phyloP scores from a whole-genome alignment of 202 grass and related monocot genomes.

The Eragrostis tef region DNA sequence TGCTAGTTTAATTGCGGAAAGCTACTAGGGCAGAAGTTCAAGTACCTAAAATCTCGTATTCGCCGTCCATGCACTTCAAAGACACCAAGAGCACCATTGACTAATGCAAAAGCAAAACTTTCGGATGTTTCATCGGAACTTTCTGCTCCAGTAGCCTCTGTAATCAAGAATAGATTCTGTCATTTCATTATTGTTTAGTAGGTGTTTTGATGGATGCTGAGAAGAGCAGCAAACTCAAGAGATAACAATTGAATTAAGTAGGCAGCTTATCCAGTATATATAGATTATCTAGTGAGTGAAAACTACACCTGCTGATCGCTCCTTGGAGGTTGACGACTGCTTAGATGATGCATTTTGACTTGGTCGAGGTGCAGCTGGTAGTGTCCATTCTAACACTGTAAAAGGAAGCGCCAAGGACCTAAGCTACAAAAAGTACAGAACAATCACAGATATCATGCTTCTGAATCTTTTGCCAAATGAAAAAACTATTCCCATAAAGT shows the following conservation, averaged over 20 bases:
- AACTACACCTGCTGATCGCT: conserved; percentile 62
- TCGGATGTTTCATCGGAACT: conserved; percentile 80
- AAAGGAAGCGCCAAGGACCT: conserved; percentile 99
- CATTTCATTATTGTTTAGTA: conserved; percentile 17
- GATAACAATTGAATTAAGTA: conserved; percentile 32
- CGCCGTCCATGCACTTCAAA: conserved; percentile 98
- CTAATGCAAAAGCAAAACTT: conserved; percentile 99
- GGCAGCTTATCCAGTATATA: conserved; percentile 29
- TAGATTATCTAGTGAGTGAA: conserved; percentile 42
- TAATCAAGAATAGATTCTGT: conserved; percentile 53
- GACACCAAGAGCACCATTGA: conserved; percentile 97
- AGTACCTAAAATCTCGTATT: conserved; percentile 97
- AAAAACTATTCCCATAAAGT: conserved; percentile 35
- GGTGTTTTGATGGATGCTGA: conserved; percentile 19
- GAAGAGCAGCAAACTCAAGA: conserved; percentile 28
- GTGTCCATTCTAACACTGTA: conserved; percentile 97
- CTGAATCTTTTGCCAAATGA: conserved; percentile 29
- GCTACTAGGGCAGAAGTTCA: conserved; percentile 37
- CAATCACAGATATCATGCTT: conserved; percentile 41
- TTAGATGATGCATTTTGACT: conserved; percentile 66
- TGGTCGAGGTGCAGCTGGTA: conserved; percentile 79
- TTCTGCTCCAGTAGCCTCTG: conserved; percentile 72
- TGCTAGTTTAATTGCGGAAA: conserved; percentile 33
- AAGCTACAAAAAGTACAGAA: conserved; percentile 77
- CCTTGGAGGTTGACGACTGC: conserved; percentile 65